phyloP scores from a whole-genome alignment of 495 filamentous ascomycete genomes.

The Podospora pseudoanserina region DNA sequence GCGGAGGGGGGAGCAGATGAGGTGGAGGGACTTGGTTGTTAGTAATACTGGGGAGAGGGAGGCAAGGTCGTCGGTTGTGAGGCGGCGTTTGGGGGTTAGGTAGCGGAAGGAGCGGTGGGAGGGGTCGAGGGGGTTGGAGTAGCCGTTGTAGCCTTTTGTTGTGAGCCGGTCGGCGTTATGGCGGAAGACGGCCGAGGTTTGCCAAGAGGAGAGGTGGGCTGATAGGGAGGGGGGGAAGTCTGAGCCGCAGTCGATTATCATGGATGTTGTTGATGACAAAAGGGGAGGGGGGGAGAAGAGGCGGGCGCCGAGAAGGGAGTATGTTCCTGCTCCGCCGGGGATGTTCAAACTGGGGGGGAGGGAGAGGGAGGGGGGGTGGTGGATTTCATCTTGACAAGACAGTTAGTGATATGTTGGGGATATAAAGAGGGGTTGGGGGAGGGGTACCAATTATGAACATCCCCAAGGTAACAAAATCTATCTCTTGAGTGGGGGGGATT shows the following conservation, averaged over 20 bases:
- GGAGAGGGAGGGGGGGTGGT: conserved; percentile 61
- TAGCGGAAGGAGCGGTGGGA: conserved; percentile 73
- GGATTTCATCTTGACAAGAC: conserved; percentile 75
- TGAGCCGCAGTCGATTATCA: conserved; percentile 84
- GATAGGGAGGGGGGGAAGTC: conserved; percentile 75
- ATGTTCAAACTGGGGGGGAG: conserved; percentile 63
- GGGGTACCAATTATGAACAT: conserved; percentile 90
- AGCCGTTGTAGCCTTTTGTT: conserved; percentile 90
- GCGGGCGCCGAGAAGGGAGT: conserved; percentile 81
- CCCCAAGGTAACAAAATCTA: conserved; percentile 83
- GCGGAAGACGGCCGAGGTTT: conserved; percentile 66
- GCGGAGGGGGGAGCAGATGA: conserved; percentile 78
- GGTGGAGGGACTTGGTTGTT: conserved; percentile 72
- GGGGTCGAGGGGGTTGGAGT: conserved; percentile 44
- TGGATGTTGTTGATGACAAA: conserved; percentile 61
- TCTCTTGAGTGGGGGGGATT: conserved; percentile 34
- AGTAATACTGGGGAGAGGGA: conserved; percentile 54
- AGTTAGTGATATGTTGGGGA: background rate
- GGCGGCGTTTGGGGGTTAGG: conserved; percentile 76
- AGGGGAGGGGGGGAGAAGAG: conserved; percentile 66
- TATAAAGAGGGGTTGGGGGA: conserved; percentile 1
- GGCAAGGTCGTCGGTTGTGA: conserved; percentile 49
- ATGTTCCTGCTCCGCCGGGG: conserved; percentile 82
- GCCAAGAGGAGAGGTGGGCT: conserved; percentile 62
- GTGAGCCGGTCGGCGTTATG: conserved; percentile 62